Conservation (phyloP, 2,329 filamentous ascomycete genomes). For the Trichophyton mentagrophytes region DNA sequence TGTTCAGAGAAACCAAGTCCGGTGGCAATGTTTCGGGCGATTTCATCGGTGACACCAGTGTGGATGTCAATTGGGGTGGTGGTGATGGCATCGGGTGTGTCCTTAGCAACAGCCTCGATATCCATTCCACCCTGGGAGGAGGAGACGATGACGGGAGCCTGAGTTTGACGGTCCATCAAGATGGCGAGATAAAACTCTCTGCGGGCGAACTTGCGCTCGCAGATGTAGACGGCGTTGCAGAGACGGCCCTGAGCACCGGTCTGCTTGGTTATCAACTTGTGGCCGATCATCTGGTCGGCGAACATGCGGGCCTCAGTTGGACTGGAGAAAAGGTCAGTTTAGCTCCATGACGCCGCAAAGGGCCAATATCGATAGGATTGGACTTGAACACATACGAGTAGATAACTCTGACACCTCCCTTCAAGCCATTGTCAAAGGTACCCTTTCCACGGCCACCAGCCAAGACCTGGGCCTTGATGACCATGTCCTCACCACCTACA, state of each 20-base stretch:
- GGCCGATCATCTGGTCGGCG: constrained; percentile 97
- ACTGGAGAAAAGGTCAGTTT: constrained; percentile 25
- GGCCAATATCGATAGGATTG: not conserved
- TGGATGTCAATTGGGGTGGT: constrained; percentile 93
- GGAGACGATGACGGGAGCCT: constrained; percentile 89
- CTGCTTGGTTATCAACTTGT: constrained; percentile 99
- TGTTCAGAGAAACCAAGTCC: constrained; percentile 96
- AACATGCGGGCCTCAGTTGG: constrained; percentile 94
- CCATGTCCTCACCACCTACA: constrained; percentile 73
- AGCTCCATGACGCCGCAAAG: not conserved
- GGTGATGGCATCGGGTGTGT: constrained; percentile 88
- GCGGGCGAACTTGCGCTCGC: constrained; percentile 98
- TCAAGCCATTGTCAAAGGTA: constrained; percentile 93
- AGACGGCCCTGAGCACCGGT: constrained; percentile 85
- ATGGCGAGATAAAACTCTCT: constrained; percentile 98
- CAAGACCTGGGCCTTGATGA: constrained; percentile 98
- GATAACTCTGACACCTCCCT: constrained; percentile 96
- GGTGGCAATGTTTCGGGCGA: constrained; percentile 75
- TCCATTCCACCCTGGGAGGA: constrained; percentile 99
- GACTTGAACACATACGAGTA: constrained; percentile 55
- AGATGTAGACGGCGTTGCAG: constrained; percentile 97
- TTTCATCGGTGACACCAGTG: constrained; percentile 85
- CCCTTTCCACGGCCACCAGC: constrained; percentile 97
- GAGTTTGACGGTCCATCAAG: constrained; percentile 89
- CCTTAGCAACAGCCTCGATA: constrained; percentile 96